Conservation (phyloP, 2,329 filamentous ascomycete species). For the Xylaria sp. region DNA sequence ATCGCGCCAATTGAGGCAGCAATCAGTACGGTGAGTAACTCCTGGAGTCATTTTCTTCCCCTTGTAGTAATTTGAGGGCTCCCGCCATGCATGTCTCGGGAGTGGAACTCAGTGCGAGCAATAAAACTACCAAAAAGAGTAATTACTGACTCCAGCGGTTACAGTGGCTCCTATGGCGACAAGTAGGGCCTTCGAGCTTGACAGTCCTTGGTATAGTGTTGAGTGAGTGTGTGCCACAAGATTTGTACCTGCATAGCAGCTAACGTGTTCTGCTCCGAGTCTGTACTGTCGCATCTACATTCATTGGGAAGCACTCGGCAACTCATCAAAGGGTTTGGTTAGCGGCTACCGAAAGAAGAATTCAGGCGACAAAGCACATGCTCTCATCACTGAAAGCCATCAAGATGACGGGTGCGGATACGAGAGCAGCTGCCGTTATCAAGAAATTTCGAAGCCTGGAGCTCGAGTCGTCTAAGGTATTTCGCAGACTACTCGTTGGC, state of each 20-base stretch:
- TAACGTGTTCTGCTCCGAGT: constrained; percentile 8
- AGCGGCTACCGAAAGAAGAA: constrained; percentile 24
- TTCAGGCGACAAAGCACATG: constrained; percentile 29
- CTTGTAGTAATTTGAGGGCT: too few species aligned
- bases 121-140: too few species aligned
- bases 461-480: constrained; percentile 17
- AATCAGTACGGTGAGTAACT: constrained; percentile 20
- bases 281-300: constrained; percentile 3
- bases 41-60: too few species aligned
- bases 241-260: not conserved
- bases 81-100: too few species aligned
- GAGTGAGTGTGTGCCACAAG: constrained; percentile 1
- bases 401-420: constrained; percentile 26
- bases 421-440: constrained; percentile 6
- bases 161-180: constrained; percentile 29
- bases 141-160: too few species aligned
- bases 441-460: constrained; percentile 18
- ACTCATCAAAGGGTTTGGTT: constrained; percentile 25
- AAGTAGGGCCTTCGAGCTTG: constrained; percentile 28
- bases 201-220: constrained; percentile 22
- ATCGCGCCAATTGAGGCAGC: constrained; percentile 25
- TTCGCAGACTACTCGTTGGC: constrained; percentile 16
- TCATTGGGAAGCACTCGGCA: constrained; percentile 16
- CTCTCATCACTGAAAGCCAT: constrained; percentile 31
- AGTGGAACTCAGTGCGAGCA: too few species aligned